Evolutionary conservation across 2,329 filamentous ascomycete species (phyloP).

Genomic region (Scopulariopsis brevicaulis): DNA sequence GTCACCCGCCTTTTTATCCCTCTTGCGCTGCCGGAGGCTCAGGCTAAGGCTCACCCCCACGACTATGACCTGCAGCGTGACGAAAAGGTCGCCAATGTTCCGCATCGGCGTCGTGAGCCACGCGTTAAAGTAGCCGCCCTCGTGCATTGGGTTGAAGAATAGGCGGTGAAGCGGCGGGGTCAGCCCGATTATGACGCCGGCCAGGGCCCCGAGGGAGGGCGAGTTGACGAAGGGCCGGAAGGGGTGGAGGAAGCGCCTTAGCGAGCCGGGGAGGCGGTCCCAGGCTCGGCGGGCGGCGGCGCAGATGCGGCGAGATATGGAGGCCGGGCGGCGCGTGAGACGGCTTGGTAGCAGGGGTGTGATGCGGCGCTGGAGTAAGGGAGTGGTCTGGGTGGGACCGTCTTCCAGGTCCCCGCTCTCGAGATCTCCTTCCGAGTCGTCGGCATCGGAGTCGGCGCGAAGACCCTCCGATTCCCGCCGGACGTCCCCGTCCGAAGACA

Average conservation of each 20-base stretch:
- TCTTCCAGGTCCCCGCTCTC: not conserved
- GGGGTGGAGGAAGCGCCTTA: constrained; percentile 21
- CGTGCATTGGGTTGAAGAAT: constrained; percentile 45
- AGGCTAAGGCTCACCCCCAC: constrained; percentile 54
- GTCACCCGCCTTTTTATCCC: constrained; percentile 22
- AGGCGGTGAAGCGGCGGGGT: constrained; percentile 44
- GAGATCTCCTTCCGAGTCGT: not conserved
- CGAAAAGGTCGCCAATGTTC: constrained; percentile 53
- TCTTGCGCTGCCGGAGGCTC: constrained; percentile 22
- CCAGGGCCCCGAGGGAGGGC: constrained; percentile 46
- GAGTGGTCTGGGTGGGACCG: not conserved
- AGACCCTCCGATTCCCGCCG: not conserved
- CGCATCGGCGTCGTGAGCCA: constrained; percentile 53
- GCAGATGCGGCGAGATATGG: not conserved
- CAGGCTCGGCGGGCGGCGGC: not conserved
- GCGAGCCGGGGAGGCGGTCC: not conserved
- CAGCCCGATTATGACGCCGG: constrained; percentile 48
- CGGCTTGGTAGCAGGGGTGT: not conserved
- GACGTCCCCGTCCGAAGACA: too few species aligned
- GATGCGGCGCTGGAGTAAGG: not conserved
- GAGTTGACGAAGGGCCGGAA: constrained; percentile 44
- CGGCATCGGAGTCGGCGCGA: not conserved
- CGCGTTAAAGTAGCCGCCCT: constrained; percentile 54
- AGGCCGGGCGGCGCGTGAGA: not conserved
- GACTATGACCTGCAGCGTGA: constrained; percentile 52